These are phyloP conservation scores for Pulicaria dysenterica DNA, from an alignment of 129 eudicot genomes.

Conservation along the genomic window DNA sequence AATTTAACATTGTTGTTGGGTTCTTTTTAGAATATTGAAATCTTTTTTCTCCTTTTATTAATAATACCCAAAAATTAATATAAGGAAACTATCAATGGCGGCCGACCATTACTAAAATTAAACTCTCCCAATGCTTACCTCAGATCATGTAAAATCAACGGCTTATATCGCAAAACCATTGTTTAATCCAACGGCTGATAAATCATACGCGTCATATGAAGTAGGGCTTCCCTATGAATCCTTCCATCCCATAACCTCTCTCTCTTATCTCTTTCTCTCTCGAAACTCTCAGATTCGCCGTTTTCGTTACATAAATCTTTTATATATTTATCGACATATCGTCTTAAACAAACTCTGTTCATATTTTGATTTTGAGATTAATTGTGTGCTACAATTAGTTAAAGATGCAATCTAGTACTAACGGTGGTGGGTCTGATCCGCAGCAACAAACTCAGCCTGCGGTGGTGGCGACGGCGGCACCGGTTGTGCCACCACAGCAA, in stretches of 20 bases:
- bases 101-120: constrained; percentile 48
- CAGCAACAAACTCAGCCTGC: constrained; percentile 30
- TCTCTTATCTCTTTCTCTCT: constrained; percentile 38
- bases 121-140: constrained; percentile 15
- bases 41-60: background rate
- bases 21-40: background rate
- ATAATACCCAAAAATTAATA: constrained; percentile 3
- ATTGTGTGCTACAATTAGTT: background rate
- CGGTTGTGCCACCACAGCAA: constrained; percentile 47
- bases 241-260: constrained; percentile 33
- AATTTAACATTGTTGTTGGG: background rate
- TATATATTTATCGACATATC: background rate
- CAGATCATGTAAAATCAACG: constrained; percentile 39
- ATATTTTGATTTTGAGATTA: background rate
- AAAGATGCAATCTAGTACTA: constrained; percentile 51
- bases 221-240: constrained; percentile 68
- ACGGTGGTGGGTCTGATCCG: constrained; percentile 43
- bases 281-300: constrained; percentile 51
- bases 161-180: constrained; percentile 6
- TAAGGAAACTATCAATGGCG: constrained; percentile 32
- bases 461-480: constrained; percentile 23
- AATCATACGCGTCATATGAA: constrained; percentile 38
- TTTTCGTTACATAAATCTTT: constrained; percentile 25
- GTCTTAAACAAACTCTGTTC: background rate
- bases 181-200: constrained; percentile 50